Percentiles rank a stretch among this genome's conserved stretches.
Evolutionary conservation across 2,329 filamentous ascomycete genomes (phyloP).

Genomic region (Verticillium nubilum): DNA sequence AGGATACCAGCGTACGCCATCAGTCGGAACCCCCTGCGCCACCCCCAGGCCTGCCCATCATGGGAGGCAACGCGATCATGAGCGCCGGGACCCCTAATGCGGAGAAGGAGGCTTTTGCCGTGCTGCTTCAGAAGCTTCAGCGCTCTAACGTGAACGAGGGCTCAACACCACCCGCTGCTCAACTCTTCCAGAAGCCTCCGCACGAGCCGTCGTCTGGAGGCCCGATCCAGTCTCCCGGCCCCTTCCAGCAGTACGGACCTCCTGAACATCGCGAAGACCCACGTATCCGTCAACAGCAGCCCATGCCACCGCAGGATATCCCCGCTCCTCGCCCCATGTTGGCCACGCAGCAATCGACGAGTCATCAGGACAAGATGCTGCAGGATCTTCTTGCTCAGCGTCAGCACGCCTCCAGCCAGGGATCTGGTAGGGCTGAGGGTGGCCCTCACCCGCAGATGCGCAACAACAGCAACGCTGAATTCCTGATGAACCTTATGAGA

Average conservation of each 20-base stretch:
- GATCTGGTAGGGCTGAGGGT: constrained; percentile 39
- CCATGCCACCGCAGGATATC: constrained; percentile 44
- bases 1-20: neutral
- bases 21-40: constrained; percentile 19
- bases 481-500: constrained; percentile 78
- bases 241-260: constrained; percentile 38
- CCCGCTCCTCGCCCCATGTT: constrained; percentile 41
- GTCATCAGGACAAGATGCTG: constrained; percentile 53
- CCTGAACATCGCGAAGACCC: constrained; percentile 37
- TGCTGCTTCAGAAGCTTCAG: constrained; percentile 77
- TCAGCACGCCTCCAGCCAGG: constrained; percentile 48
- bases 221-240: constrained; percentile 39
- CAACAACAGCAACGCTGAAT: constrained; percentile 68
- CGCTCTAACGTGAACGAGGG: constrained; percentile 39
- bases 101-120: constrained; percentile 82
- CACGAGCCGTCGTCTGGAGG: constrained; percentile 20
- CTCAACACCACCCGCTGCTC: constrained; percentile 38
- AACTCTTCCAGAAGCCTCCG: constrained; percentile 36
- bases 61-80: neutral
- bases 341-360: constrained; percentile 40
- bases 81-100: constrained; percentile 39
- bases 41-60: constrained; percentile 15
- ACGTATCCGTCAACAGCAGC: constrained; percentile 32
- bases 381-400: constrained; percentile 57
- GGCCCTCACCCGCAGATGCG: constrained; percentile 22